Conservation (phyloP, 139 green algal species). For the Marvania coccoides region DNA sequence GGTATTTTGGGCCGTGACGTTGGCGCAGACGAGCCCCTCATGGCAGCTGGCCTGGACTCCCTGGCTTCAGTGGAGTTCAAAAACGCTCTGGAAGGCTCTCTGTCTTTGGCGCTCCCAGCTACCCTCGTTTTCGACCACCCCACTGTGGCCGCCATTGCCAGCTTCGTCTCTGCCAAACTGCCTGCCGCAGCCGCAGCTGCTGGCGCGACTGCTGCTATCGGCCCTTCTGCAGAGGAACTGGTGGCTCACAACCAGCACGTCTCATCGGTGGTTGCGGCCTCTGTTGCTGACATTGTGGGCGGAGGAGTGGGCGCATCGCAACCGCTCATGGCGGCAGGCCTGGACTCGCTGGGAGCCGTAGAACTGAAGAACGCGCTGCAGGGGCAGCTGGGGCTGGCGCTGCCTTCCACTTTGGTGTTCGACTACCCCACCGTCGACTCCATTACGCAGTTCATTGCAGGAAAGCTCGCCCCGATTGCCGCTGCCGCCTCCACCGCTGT, state of each 20-base stretch:
- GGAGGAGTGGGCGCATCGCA: not conserved
- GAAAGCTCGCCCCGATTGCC: not conserved
- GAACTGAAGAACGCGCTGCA: constrained; percentile 41
- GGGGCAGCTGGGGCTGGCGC: constrained; percentile 4
- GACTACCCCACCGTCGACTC: constrained; percentile 41
- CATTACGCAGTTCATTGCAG: constrained; percentile 25
- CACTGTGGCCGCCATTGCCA: constrained; percentile 22
- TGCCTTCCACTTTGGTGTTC: constrained; percentile 37
- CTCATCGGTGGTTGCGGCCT: not conserved
- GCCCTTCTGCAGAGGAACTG: not conserved
- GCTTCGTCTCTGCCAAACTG: not conserved
- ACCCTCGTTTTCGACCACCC: constrained; percentile 51
- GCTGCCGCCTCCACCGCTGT: not conserved
- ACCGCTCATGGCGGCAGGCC: constrained; percentile 39
- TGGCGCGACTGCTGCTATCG: not conserved
- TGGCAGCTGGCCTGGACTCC: constrained; percentile 72
- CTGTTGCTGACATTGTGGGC: constrained; percentile 11
- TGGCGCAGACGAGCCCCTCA: constrained; percentile 53
- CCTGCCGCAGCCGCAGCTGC: not conserved
- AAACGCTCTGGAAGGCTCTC: constrained; percentile 25
- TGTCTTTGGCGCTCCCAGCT: constrained; percentile 36
- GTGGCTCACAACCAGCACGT: not conserved
- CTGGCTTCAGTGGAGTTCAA: constrained; percentile 42
- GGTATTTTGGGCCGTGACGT: constrained; percentile 6
- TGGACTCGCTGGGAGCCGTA: constrained; percentile 43